Conservation (phyloP, 2,329 filamentous ascomycete genomes). For the Dactylellina cionopaga region DNA sequence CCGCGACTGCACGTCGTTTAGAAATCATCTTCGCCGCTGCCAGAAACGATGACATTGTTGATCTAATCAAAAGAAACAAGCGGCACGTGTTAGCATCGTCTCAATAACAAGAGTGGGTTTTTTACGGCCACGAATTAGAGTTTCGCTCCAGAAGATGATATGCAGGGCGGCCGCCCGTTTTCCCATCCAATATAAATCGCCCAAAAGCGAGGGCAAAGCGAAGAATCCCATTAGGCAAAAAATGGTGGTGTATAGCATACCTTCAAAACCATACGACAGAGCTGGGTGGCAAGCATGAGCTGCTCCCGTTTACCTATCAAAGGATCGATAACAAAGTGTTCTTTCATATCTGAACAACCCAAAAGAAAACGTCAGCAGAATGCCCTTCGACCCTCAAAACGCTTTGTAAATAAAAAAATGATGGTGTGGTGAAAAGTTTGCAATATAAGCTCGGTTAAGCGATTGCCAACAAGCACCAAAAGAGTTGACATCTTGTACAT, state of each 20-base stretch:
- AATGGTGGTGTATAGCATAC: conserved; percentile 62
- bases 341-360: conserved; percentile 77
- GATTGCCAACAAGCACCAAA: conserved; percentile 15
- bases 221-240: conserved; percentile 78
- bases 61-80: conserved; percentile 34
- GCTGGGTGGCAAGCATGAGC: conserved; percentile 91
- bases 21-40: conserved; percentile 58
- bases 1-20: conserved; percentile 39
- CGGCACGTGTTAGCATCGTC: conserved; percentile 37
- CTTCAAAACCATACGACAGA: conserved; percentile 98
- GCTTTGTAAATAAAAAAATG: conserved; percentile 15
- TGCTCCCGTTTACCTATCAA: conserved; percentile 98
- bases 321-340: conserved; percentile 97
- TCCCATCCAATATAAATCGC: conserved; percentile 68
- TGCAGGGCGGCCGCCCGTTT: conserved; percentile 23
- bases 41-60: conserved; percentile 59
- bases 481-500: conserved; percentile 36
- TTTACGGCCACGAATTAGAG: conserved; percentile 41
- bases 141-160: conserved; percentile 15
- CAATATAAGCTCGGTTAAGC: conserved; percentile 35
- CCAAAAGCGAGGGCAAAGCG: conserved; percentile 76
- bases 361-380: conserved; percentile 58
- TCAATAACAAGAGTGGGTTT: conserved; percentile 15
- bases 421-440: conserved; percentile 40
- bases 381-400: conserved; percentile 9